Conservation (phyloP, 208 protist genomes). For the Leishmania guyanensis region DNA sequence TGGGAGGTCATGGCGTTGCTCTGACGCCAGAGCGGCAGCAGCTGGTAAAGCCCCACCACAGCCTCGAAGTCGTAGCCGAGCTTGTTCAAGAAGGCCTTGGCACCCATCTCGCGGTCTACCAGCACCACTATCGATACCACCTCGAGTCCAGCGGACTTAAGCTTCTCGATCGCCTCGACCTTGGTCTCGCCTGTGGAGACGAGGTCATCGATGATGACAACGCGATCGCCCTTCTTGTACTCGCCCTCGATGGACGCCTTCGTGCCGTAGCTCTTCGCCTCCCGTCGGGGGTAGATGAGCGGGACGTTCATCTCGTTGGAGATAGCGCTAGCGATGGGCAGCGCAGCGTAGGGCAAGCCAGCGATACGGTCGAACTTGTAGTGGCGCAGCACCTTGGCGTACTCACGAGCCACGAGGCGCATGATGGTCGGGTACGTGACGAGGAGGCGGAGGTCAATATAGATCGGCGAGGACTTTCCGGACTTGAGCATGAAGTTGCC, state of each 20-base stretch:
- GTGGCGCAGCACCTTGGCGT: constrained; percentile 63
- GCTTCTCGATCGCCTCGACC: constrained; percentile 93
- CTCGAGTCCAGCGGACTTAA: constrained; percentile 80
- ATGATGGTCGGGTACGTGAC: constrained; percentile 89
- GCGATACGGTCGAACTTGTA: constrained; percentile 83
- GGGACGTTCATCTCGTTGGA: constrained; percentile 89
- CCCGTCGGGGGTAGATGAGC: constrained; percentile 91
- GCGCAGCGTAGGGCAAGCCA: constrained; percentile 95
- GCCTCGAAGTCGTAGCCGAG: constrained; percentile 89
- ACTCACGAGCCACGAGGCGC: constrained; percentile 77
- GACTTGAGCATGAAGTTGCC: constrained; percentile 96
- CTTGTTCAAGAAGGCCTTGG: constrained; percentile 76
- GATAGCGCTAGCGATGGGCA: constrained; percentile 95
- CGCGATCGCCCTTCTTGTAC: constrained; percentile 90
- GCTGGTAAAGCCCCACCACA: constrained; percentile 73
- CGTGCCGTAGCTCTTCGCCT: constrained; percentile 95
- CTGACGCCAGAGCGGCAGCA: constrained; percentile 78
- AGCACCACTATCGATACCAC: constrained; percentile 94
- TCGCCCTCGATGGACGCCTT: constrained; percentile 94
- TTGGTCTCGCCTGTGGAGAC: constrained; percentile 95
- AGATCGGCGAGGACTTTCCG: constrained; percentile 95
- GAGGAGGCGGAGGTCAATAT: constrained; percentile 95
- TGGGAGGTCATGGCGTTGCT: constrained; percentile 57
- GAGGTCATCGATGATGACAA: constrained; percentile 95
- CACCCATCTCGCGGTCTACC: constrained; percentile 96